Percentiles rank a stretch among this genome's conserved stretches.
Evolutionary conservation across 164 flowering plant species (phyloP).

Genomic region (Stephania cephalantha): DNA sequence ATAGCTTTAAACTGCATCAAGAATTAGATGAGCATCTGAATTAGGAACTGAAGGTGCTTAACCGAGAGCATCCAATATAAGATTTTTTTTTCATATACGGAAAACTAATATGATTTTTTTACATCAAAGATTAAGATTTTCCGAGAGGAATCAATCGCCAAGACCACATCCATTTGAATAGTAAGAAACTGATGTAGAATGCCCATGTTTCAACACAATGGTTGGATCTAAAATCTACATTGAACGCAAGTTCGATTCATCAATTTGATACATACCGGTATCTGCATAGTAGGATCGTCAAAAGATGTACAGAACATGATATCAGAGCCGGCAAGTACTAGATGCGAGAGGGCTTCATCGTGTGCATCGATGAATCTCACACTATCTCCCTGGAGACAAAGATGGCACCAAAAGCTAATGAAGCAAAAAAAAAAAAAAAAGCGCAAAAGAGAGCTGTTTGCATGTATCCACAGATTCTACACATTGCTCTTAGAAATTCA

Average conservation of each 20-base stretch:
- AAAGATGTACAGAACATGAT: constrained; percentile 60
- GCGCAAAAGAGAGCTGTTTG: background rate
- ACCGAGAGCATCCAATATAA: background rate
- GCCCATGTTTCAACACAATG: too few species aligned
- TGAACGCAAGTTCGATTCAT: background rate
- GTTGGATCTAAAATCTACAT: background rate
- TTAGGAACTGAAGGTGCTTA: background rate
- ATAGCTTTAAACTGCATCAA: constrained; percentile 63
- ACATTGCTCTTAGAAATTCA: too few species aligned
- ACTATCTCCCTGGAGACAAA: constrained; percentile 42
- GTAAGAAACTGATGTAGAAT: background rate
- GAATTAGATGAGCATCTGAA: background rate
- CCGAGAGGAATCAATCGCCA: background rate
- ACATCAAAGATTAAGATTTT: background rate
- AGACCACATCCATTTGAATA: background rate
- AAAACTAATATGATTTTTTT: background rate
- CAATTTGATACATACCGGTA: constrained; percentile 44
- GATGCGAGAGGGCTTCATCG: constrained; percentile 53
- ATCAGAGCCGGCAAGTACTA: constrained; percentile 71
- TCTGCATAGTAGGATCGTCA: constrained; percentile 57
- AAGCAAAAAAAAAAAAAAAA: background rate
- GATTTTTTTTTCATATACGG: background rate
- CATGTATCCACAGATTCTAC: background rate
- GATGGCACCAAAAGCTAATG: constrained; percentile 2
- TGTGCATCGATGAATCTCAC: constrained; percentile 33